Evolutionary conservation across 129 eudicot species (phyloP), one percentile per base, ranked within the genome.

Genomic region (Chrysanthemum makinoi): DNA sequence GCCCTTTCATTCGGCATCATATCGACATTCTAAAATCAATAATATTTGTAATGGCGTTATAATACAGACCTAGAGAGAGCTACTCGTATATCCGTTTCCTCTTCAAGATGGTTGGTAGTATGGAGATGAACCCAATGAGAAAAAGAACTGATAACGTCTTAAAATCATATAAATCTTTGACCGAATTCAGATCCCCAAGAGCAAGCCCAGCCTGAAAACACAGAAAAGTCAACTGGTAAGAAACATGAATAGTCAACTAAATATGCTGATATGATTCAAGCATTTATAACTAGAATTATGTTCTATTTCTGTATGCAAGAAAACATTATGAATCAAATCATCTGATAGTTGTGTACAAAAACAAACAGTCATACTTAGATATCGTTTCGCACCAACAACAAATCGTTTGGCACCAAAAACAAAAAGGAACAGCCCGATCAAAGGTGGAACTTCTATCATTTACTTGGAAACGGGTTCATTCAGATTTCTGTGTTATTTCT

Each of bases 131-230:
- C 54, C 98, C 98, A 46, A 91, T 88, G 55, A 91, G 83, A 77
- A 91, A 91, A 73, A 91, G 98, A 65, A 91, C 84, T 17, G 87
- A 77, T 61, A 91, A 75, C 2, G 98, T 91, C 85, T 88, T 91
- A 46, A 91, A 85, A 81, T 89, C 96, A 56, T 91, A 91, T 19
- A 91, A 69, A 75, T 91, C 98, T 81, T 91, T 91, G 35, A 91
- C 98, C 0, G 98, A 91, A 76, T 86, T 86, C 62, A 91, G 82
- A 47, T 91, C 98, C 64, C 96, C 98, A 35, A 91, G 98, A 56
- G 98, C 96, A 70, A 88, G 93, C 62, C 98, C 98, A 72, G 98
- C 98, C 98, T 88, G 86, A 70, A 20, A 16, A 44, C 13, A 66
- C 2, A 12, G 14, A 69, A 30, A 30, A 63, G 53, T 20, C 22